A percentile compares a stretch with the other conserved stretches of the same genome.
phyloP scores from a whole-genome alignment of 305 asterid genomes.

The Solanum hybrid region DNA sequence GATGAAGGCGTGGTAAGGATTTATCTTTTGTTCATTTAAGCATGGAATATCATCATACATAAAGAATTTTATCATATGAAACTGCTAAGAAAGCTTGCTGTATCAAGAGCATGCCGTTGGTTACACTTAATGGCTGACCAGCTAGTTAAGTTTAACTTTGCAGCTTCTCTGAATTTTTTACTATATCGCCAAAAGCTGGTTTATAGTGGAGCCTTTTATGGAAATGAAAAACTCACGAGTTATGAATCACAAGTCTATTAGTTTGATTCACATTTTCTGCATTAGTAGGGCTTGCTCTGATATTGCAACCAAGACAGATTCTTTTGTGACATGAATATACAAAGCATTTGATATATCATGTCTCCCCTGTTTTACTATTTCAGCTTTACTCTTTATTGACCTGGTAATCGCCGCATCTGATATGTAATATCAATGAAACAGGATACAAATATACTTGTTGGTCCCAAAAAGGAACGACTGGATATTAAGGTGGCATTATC shows the following conservation, averaged over 20 bases:
- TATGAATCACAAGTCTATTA: neutral
- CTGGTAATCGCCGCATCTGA: neutral
- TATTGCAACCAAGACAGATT: neutral
- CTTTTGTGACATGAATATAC: neutral
- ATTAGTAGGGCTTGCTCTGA: neutral
- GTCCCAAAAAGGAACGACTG: constrained; percentile 64
- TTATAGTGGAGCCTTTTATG: neutral
- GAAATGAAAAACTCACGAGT: neutral
- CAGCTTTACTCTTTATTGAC: neutral
- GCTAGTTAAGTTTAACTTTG: neutral
- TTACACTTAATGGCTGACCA: neutral
- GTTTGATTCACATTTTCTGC: neutral
- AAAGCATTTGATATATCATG: neutral
- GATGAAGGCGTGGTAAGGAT: constrained; percentile 46
- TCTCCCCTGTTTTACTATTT: neutral
- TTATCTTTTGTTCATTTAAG: neutral
- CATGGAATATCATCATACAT: neutral
- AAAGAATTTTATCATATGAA: neutral
- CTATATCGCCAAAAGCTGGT: neutral
- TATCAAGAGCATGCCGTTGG: neutral
- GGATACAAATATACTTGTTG: constrained; percentile 68
- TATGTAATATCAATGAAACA: constrained; percentile 14
- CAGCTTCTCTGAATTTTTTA: neutral
- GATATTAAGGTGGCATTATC: constrained; percentile 80
- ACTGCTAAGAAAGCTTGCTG: neutral